Percentiles rank a stretch among this genome's conserved stretches.
phyloP scores from a whole-genome alignment of 108 stramenopile genomes.

The Hondaea fermentalgiana region DNA sequence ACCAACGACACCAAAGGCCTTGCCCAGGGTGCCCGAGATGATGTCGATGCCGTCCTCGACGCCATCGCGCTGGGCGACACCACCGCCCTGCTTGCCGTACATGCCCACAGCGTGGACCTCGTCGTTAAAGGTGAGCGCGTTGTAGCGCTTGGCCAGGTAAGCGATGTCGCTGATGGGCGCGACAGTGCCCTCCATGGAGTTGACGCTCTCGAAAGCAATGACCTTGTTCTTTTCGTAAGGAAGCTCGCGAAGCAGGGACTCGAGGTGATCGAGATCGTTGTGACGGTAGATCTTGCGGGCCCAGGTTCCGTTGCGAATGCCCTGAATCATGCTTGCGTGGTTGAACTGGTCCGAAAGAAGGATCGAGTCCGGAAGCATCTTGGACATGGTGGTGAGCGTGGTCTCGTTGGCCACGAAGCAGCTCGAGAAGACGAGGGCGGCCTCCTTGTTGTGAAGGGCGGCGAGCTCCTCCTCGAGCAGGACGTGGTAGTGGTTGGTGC shows the following conservation, averaged over 20 bases:
- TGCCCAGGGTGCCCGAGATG: constrained; percentile 29
- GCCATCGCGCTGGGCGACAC: constrained; percentile 22
- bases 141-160: constrained; percentile 21
- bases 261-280: constrained; percentile 24
- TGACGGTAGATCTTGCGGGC: constrained; percentile 9
- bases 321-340: constrained; percentile 29
- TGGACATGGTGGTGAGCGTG: constrained; percentile 24
- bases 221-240: constrained; percentile 16
- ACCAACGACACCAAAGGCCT: constrained; percentile 26
- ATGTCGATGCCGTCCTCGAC: not conserved
- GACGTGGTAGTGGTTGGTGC: constrained; percentile 20
- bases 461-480: constrained; percentile 19
- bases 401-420: constrained; percentile 30
- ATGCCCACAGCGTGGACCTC: constrained; percentile 29
- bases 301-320: not conserved
- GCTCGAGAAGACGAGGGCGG: constrained; percentile 18
- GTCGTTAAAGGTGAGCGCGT: constrained; percentile 30
- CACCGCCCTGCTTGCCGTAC: constrained; percentile 17
- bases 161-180: constrained; percentile 20
- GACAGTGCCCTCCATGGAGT: constrained; percentile 28
- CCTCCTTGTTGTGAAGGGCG: constrained; percentile 7
- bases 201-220: constrained; percentile 25
- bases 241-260: not conserved
- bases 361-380: constrained; percentile 20
- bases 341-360: constrained; percentile 19